phyloP scores from a whole-genome alignment of 2,329 filamentous ascomycete species.

The Ophiostoma piceae region DNA sequence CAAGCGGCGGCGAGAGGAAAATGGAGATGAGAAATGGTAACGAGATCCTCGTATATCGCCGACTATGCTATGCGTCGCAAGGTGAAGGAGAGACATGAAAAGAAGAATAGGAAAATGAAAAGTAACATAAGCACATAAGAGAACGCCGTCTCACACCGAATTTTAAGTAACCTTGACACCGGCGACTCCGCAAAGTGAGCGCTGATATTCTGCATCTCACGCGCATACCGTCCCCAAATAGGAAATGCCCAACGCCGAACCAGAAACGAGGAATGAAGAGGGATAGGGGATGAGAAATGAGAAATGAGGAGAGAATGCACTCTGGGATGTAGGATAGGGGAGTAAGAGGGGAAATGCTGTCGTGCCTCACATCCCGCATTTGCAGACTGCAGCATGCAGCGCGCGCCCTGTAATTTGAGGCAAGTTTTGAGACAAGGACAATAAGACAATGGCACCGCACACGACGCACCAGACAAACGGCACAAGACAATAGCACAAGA shows the following conservation, averaged over 20 bases:
- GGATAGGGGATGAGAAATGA: background rate
- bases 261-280: conserved; percentile 1
- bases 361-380: background rate
- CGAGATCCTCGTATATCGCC: conserved; percentile 13
- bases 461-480: background rate
- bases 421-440: background rate
- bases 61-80: conserved; percentile 2
- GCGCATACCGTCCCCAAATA: conserved; percentile 7
- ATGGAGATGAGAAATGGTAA: background rate
- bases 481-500: conserved; percentile 2
- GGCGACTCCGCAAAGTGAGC: conserved; percentile 5
- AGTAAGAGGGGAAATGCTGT: conserved; percentile 2
- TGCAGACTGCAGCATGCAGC: background rate
- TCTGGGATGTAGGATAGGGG: background rate
- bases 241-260: conserved; percentile 16
- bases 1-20: background rate
- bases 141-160: conserved; percentile 13
- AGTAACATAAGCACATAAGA: background rate
- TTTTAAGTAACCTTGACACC: background rate
- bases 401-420: background rate
- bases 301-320: background rate
- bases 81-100: background rate
- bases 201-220: background rate
- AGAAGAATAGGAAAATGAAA: background rate
- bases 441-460: background rate